A percentile compares a stretch with the other conserved stretches of the same genome.
phyloP scores from a whole-genome alignment of 176 grass and related monocot genomes.

The Oryza punctata region DNA sequence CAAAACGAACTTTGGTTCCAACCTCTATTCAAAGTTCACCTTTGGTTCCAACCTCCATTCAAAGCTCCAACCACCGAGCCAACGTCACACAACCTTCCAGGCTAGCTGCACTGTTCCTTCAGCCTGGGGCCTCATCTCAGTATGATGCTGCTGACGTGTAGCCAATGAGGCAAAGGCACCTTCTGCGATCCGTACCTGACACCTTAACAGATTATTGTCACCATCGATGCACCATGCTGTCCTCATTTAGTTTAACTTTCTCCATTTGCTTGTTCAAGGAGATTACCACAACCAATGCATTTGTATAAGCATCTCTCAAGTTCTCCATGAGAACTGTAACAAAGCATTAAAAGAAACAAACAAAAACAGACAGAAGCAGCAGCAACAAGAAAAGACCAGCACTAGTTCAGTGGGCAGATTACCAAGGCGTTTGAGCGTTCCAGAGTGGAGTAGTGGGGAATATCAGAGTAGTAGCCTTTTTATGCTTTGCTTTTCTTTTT shows the following conservation, averaged over 20 bases:
- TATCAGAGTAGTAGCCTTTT: conserved; percentile 19
- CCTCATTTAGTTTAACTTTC: neutral
- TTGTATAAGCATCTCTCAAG: neutral
- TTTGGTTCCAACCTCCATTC: too few relatives aligned
- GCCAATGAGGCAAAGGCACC: neutral
- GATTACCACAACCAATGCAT: neutral
- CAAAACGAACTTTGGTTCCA: neutral
- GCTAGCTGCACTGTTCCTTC: neutral
- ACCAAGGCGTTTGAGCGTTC: conserved; percentile 3
- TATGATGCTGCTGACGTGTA: conserved; percentile 22
- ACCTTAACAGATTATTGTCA: conserved; percentile 22
- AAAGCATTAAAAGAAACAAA: neutral
- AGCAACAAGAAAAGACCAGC: neutral
- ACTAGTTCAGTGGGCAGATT: neutral
- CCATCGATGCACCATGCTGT: conserved; percentile 3
- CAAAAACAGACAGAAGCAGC: conserved; percentile 20
- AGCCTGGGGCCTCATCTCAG: neutral
- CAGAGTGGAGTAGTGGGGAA: conserved; percentile 29
- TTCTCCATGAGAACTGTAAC: conserved; percentile 4
- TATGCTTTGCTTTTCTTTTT: neutral
- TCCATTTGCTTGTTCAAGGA: neutral
- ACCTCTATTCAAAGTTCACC: neutral
- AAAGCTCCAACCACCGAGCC: neutral
- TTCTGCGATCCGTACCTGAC: neutral
- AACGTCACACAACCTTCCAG: neutral